Conservation (phyloP, 768 basidiomycete genomes). For the Leccinum incarnatum region DNA sequence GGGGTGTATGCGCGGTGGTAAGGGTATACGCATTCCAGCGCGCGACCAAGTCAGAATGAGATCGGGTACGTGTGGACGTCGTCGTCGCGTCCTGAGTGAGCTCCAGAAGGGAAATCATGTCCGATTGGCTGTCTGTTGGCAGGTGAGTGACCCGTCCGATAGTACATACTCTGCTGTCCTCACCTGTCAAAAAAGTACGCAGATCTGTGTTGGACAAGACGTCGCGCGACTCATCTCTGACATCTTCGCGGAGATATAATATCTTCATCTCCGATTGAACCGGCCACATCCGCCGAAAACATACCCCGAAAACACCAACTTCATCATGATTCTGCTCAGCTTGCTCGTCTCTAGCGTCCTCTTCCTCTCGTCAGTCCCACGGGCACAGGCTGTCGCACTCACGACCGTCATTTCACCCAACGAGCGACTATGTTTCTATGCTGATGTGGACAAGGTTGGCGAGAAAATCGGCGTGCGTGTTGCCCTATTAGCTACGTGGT, state of each 20-base stretch:
- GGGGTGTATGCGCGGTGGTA: conserved; percentile 4
- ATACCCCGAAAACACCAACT: not conserved
- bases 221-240: not conserved
- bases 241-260: conserved; percentile 15
- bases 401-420: conserved; percentile 79
- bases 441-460: conserved; percentile 92
- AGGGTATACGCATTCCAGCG: not conserved
- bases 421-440: conserved; percentile 88
- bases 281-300: conserved; percentile 25
- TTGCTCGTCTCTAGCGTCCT: conserved; percentile 21
- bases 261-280: conserved; percentile 12
- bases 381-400: conserved; percentile 58
- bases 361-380: conserved; percentile 33
- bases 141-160: not conserved
- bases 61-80: conserved; percentile 10
- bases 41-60: not conserved
- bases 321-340: conserved; percentile 21
- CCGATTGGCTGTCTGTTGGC: too few species aligned
- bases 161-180: not conserved
- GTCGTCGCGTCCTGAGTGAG: not conserved
- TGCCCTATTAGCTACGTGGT: not conserved
- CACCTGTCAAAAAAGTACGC: conserved; percentile 18
- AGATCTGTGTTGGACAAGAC: not conserved
- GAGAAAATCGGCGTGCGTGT: conserved; percentile 82
- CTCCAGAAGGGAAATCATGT: not conserved